These are phyloP conservation scores for Solanum medicagineum DNA, from an alignment of 257 asterid genomes.

Conservation along the genomic window DNA sequence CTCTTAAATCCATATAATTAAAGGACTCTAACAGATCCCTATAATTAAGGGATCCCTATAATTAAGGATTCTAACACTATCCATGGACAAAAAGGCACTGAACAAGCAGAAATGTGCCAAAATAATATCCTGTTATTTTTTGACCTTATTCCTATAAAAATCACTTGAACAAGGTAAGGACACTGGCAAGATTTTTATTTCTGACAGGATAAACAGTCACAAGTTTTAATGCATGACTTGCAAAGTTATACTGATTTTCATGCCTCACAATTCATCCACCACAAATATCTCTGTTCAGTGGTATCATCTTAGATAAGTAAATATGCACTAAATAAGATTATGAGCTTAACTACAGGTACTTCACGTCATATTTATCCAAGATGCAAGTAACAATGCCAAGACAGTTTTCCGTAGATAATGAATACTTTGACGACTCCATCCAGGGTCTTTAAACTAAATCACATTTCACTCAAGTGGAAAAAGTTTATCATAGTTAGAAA, in stretches of 20 bases:
- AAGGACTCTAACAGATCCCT: too few relatives aligned
- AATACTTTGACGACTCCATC: not conserved
- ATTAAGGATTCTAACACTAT: too few relatives aligned
- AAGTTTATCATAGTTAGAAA: not conserved
- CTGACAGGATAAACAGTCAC: not conserved
- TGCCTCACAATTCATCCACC: not conserved
- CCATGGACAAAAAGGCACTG: not conserved
- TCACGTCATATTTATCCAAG: not conserved
- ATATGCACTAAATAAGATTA: not conserved
- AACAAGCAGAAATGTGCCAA: not conserved
- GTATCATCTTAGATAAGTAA: not conserved
- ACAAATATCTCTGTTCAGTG: not conserved
- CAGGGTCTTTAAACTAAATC: not conserved
- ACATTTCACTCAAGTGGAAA: not conserved
- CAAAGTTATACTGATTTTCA: not conserved
- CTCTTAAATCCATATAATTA: too few relatives aligned
- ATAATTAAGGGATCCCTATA: too few relatives aligned
- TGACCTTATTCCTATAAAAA: not conserved
- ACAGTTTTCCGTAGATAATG: not conserved
- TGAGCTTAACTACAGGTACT: not conserved
- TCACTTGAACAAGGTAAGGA: not conserved
- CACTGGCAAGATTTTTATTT: not conserved
- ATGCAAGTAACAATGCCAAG: not conserved
- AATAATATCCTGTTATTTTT: not conserved
- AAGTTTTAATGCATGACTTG: not conserved